Conservation (phyloP, 2,329 filamentous ascomycete species). For the Colletotrichum endophyticum region DNA sequence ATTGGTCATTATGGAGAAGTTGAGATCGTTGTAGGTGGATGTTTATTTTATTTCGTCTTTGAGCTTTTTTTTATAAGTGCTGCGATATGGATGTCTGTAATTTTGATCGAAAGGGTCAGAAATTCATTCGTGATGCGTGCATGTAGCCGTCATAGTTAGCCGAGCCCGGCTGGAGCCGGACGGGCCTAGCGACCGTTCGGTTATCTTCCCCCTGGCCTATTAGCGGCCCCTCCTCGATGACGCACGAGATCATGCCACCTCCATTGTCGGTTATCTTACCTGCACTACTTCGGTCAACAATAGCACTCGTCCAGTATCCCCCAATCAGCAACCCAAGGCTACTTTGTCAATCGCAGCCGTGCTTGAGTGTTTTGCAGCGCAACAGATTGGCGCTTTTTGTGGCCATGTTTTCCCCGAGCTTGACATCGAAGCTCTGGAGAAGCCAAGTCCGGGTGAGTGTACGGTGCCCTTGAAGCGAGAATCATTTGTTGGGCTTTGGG, state of each 20-base stretch:
- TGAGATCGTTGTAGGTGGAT: background rate
- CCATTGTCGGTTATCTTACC: background rate
- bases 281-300: background rate
- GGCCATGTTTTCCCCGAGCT: background rate
- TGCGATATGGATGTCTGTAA: background rate
- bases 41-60: background rate
- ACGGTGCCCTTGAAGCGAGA: background rate
- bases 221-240: background rate
- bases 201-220: background rate
- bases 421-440: background rate
- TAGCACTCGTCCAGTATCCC: background rate
- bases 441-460: background rate
- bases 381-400: background rate
- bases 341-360: background rate
- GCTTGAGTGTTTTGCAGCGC: background rate
- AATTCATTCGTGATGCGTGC: background rate
- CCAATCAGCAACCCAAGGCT: background rate
- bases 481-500: background rate
- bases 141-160: background rate
- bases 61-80: background rate
- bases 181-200: background rate
- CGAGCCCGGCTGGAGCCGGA: background rate
- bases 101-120: background rate
- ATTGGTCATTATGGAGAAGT: background rate
- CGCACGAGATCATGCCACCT: background rate